Percentiles rank a stretch among this genome's conserved stretches.
phyloP scores from a whole-genome alignment of 345 rosid species.

The Syzygium aqueum region DNA sequence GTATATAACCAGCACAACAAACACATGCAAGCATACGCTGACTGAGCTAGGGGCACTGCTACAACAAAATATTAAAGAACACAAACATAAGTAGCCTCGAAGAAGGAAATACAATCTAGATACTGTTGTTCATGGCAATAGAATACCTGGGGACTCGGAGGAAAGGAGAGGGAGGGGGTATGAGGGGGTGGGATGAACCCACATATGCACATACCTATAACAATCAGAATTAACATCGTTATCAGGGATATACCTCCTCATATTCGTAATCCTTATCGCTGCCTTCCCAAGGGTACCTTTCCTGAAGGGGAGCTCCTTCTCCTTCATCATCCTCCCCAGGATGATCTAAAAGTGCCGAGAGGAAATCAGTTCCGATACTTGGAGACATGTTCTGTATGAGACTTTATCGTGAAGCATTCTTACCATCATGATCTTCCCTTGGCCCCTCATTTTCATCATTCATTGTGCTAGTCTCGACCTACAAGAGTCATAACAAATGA shows the following conservation, averaged over 20 bases:
- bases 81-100: background rate
- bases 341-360: conserved; percentile 29
- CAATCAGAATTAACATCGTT: background rate
- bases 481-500: conserved; percentile 3
- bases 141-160: background rate
- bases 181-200: background rate
- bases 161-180: background rate
- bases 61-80: background rate
- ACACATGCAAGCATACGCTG: background rate
- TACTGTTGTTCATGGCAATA: background rate
- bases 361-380: background rate
- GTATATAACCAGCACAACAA: background rate
- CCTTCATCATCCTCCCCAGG: conserved; percentile 51
- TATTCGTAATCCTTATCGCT: conserved; percentile 81
- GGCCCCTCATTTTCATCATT: conserved; percentile 55
- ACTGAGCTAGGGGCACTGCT: background rate
- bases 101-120: background rate
- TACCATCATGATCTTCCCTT: conserved; percentile 65
- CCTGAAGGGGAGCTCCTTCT: conserved; percentile 29
- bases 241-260: conserved; percentile 51
- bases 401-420: background rate
- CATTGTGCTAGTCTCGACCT: conserved; percentile 65
- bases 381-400: background rate
- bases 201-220: background rate
- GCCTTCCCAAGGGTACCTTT: conserved; percentile 88